Evolutionary conservation across 495 filamentous ascomycete species (phyloP).

Genomic region (Daldinia decipiens): DNA sequence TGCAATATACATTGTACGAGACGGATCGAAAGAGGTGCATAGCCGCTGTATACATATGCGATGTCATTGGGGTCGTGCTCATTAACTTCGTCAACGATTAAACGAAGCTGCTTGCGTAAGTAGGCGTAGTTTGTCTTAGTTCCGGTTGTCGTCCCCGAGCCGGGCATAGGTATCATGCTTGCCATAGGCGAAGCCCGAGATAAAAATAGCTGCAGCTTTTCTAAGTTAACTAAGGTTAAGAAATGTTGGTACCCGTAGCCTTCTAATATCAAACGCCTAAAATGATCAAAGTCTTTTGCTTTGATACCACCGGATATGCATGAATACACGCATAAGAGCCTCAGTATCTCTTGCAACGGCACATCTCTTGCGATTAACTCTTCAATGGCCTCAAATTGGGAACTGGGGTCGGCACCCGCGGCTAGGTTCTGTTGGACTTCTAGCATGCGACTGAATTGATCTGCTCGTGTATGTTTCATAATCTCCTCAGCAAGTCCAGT

Average conservation of each 20-base stretch:
- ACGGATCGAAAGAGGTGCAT: constrained; percentile 91
- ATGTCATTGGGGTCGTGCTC: constrained; percentile 97
- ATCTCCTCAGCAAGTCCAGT: constrained; percentile 94
- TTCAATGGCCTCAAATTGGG: constrained; percentile 89
- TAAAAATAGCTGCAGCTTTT: constrained; percentile 86
- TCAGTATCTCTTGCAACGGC: constrained; percentile 79
- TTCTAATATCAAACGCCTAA: constrained; percentile 87
- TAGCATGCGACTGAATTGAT: constrained; percentile 84
- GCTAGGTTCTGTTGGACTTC: constrained; percentile 97
- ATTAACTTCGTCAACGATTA: constrained; percentile 97
- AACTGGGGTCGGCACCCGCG: constrained; percentile 87
- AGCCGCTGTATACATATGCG: constrained; percentile 96
- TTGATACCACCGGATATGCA: constrained; percentile 89
- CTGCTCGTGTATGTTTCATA: constrained; percentile 86
- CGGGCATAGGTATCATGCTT: constrained; percentile 73
- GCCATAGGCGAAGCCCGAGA: constrained; percentile 74
- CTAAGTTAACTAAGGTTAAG: constrained; percentile 86
- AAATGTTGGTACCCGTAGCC: constrained; percentile 96
- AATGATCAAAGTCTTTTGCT: constrained; percentile 84
- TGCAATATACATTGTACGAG: constrained; percentile 95
- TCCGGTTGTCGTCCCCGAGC: constrained; percentile 62
- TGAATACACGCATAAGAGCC: constrained; percentile 90
- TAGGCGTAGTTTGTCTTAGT: constrained; percentile 90
- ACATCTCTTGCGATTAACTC: constrained; percentile 90
- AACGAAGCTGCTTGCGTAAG: constrained; percentile 81